Evolutionary conservation across 2,329 filamentous ascomycete genomes (phyloP), one percentile per base, ranked within the genome.

Genomic region (Pseudopyrenochaeta lycopersici): DNA sequence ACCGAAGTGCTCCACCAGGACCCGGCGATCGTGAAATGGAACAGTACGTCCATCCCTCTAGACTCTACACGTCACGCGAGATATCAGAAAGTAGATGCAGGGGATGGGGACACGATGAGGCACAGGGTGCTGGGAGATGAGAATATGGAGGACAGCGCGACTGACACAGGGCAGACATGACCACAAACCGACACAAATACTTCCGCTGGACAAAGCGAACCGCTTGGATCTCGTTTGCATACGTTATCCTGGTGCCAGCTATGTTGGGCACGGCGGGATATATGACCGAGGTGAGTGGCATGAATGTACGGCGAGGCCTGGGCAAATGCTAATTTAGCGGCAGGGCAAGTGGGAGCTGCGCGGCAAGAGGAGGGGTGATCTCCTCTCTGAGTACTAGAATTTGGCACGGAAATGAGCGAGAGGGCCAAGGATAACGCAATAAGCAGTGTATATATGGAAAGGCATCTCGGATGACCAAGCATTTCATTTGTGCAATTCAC

Each of bases 191-290:
- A 64, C 89, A 93, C 85, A 92, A 92, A 80, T 97, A 91, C 85
- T 99, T 98, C 85, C 86, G 92, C 77, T 98, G 92, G 91, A 98
- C 90, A 31, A 85, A 87, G 46, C 85, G 90, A 71, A 96, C 92
- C 40, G 92, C 91, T 27, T 87, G 86, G 80, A 78, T 97, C 70
- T 88, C 89, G 4, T 86, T 97, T 73, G 82, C 89, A 61, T 97
- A 94, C 77, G 84, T 90, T 53, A 80, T 88, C 30, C 80, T 88
- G 48, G 85, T 97, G 38, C 95, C 95, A 7, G 77, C 80, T 35
- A 81, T 90, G 52, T 68, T 96, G 63, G 88, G 88, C 41, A 88
- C 88, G 72, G 72, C 91, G 51, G 91, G 87, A 53, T 96, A 90
- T 76, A 87, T 85, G 72, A 93, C 89, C 58, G 94, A 98, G 71